phyloP scores from a whole-genome alignment of 768 basidiomycete species.

The Psilocybe subaeruginosa region DNA sequence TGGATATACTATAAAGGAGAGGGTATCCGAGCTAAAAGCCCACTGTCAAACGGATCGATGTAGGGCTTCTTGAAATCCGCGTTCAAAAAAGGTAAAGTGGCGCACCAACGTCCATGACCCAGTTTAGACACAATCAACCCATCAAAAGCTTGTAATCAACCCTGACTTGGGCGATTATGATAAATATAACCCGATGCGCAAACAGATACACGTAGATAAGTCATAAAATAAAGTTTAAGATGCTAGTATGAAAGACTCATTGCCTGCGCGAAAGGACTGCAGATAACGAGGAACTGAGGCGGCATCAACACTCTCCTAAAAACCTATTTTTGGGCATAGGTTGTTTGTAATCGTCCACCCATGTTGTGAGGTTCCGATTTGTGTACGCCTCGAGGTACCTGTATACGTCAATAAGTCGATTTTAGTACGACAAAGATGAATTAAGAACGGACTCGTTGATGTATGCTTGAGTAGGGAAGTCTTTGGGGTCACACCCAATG shows the following conservation, averaged over 20 bases:
- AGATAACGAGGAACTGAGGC: neutral
- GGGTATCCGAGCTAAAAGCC: conserved; percentile 34
- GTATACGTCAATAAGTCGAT: conserved; percentile 2
- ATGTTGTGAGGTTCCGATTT: conserved; percentile 81
- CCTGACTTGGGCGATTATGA: neutral
- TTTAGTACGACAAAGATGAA: neutral
- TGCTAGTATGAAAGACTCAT: too few relatives aligned
- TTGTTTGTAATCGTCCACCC: conserved; percentile 66
- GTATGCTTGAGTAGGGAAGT: conserved; percentile 81
- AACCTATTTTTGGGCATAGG: conserved; percentile 70
- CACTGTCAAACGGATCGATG: conserved; percentile 28
- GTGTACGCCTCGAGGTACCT: conserved; percentile 73
- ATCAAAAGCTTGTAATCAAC: neutral
- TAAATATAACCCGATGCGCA: neutral
- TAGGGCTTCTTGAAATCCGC: neutral
- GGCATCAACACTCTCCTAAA: conserved; percentile 55
- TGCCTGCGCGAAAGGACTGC: too few relatives aligned
- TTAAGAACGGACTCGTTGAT: conserved; percentile 60
- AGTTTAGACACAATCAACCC: neutral
- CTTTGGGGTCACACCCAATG: conserved; percentile 82
- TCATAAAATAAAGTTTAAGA: too few relatives aligned
- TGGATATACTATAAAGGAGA: conserved; percentile 75
- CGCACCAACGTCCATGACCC: neutral
- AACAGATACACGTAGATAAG: too few relatives aligned
- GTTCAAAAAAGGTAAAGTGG: neutral